Percentiles rank a stretch among this genome's conserved stretches.
phyloP scores from a whole-genome alignment of 176 grass and related monocot species.

The Otatea glauca region DNA sequence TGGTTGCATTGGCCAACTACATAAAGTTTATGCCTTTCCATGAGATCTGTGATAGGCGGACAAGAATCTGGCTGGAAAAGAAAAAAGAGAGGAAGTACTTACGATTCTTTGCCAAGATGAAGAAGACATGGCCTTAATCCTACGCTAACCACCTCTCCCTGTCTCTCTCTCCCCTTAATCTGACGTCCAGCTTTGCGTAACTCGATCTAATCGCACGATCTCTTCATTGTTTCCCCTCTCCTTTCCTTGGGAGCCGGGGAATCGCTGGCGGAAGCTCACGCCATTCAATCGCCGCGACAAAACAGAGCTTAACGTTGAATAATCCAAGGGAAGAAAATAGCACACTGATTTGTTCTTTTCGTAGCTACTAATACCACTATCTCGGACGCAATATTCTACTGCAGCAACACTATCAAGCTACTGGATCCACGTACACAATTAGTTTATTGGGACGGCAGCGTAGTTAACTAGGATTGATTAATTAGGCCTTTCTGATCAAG shows the following conservation, averaged over 20 bases:
- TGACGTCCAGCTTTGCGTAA: background rate
- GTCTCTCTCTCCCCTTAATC: background rate
- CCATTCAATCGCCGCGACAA: background rate
- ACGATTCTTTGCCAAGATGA: background rate
- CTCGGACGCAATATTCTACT: background rate
- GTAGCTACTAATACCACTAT: background rate
- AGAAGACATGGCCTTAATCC: constrained; percentile 19
- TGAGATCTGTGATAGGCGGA: background rate
- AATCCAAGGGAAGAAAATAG: background rate
- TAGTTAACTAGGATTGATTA: constrained; percentile 3
- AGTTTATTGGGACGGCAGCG: constrained; percentile 24
- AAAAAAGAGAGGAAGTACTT: background rate
- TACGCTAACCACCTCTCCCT: constrained; percentile 6
- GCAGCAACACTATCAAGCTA: background rate
- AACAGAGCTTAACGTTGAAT: background rate
- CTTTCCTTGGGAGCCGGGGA: background rate
- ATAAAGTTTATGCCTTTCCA: background rate
- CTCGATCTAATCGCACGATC: background rate
- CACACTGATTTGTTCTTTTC: background rate
- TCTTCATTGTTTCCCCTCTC: no score
- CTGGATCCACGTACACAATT: constrained; percentile 12
- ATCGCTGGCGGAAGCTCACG: background rate
- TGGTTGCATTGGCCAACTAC: background rate
- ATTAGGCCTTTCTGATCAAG: background rate
- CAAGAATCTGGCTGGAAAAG: background rate